Evolutionary conservation across 352 stramenopile genomes (phyloP).

Genomic region (Phytophthora macrochlamydospora): DNA sequence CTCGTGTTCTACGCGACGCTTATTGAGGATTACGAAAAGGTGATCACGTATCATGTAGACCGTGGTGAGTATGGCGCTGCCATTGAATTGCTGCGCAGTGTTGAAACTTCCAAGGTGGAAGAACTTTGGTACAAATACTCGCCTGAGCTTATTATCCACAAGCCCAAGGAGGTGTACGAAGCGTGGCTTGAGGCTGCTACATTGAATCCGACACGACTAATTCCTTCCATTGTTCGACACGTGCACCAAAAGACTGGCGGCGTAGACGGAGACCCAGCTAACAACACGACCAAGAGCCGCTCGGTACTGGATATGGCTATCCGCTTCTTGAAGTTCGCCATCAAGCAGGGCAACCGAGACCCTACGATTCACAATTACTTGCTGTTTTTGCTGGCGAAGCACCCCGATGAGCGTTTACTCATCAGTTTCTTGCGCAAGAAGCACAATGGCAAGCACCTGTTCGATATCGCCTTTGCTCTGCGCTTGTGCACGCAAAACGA

Average conservation of each 20-base stretch:
- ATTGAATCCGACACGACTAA: conserved; percentile 91
- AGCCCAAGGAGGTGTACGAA: conserved; percentile 91
- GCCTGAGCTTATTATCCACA: conserved; percentile 91
- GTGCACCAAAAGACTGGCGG: conserved; percentile 74
- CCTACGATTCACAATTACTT: conserved; percentile 94
- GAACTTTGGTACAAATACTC: conserved; percentile 96
- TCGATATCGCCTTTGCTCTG: conserved; percentile 93
- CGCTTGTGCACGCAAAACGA: conserved; percentile 92
- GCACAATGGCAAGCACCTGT: conserved; percentile 85
- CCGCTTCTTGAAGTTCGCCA: conserved; percentile 93
- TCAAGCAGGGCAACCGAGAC: conserved; percentile 91
- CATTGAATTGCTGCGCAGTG: conserved; percentile 88
- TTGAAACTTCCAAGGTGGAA: conserved; percentile 91
- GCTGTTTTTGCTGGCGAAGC: conserved; percentile 89
- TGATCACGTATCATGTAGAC: conserved; percentile 93
- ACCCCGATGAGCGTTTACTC: conserved; percentile 86
- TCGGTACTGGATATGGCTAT: conserved; percentile 90
- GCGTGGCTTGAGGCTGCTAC: conserved; percentile 91
- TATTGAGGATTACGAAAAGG: conserved; percentile 94
- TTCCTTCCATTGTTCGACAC: conserved; percentile 92
- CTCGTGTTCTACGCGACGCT: conserved; percentile 93
- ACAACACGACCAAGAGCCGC: conserved; percentile 52
- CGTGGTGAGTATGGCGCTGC: conserved; percentile 89
- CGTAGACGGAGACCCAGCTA: conserved; percentile 13
- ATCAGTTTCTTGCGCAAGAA: conserved; percentile 93